Evolutionary conservation across 2,329 filamentous ascomycete species (phyloP), one percentile per base, ranked within the genome.

Genomic region (Sporothrix variecibatus): DNA sequence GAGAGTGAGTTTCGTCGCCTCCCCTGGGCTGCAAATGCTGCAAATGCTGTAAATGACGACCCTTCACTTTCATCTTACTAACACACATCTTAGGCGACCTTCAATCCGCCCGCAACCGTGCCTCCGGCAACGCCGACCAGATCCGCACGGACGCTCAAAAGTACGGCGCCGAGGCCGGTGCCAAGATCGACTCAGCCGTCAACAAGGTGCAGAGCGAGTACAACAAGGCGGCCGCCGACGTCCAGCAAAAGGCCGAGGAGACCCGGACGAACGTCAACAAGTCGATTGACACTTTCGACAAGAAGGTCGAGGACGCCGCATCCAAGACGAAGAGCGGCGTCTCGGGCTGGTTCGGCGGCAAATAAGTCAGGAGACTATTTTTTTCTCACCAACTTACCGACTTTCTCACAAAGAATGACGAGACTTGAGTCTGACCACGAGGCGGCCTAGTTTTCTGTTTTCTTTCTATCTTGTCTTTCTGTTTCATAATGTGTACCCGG

Each of bases 251-350:
- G 77, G 92, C 97, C 70, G 92, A 95, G 80, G 88, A 92, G 26
- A 85, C 88, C 75, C 88, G 74, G 53, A n/a, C 68, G 53, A 87
- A 91, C 75, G 84, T 91, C 43, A 83, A 92, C 79, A 89, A 91
- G 81, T 93, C 94, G 80, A 90, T 97, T 71, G 92, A 98, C 83
- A 89, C 92, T 82, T 92, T 95, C 79, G 95, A 97, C 84, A 89
- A 90, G 79, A 94, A 90, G 77, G 92, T 97, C 71, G 93, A 95
- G 85, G 86, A 93, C 77, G 90, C 91, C 77, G 90, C 94, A 3
- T 84, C 90, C 71, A 92, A 97, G 86, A 93, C 94, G 62, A 97
- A 97, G 90, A 89, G 90, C 79, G 92, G 92, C 77, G 83, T 97
- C 79, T 93, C 92, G 58, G 89, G 92, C 81, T 98, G 94, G 95